Conservation (phyloP, 2,329 filamentous ascomycete genomes). For the Lecanicillium sp. region DNA sequence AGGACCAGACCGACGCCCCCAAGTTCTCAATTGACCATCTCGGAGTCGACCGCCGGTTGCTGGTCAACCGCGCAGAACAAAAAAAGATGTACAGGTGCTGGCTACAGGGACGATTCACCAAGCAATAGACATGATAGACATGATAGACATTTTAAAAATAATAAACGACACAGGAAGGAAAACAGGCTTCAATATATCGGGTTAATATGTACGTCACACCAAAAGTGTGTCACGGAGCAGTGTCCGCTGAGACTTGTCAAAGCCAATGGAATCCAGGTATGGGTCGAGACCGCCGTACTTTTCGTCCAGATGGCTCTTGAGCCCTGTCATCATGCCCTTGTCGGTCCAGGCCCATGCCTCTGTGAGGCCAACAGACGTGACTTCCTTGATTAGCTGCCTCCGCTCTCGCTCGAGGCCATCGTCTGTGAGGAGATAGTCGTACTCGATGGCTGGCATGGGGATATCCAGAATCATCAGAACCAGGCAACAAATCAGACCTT, state of each 20-base stretch:
- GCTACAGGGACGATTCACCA: constrained; percentile 79
- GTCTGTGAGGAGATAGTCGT: constrained; percentile 67
- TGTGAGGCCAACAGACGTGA: constrained; percentile 62
- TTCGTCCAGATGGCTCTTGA: constrained; percentile 51
- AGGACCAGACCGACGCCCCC: constrained; percentile 23
- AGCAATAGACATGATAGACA: constrained; percentile 44
- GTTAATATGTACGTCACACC: constrained; percentile 26
- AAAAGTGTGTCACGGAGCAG: constrained; percentile 36
- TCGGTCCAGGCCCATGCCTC: constrained; percentile 68
- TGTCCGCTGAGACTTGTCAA: constrained; percentile 38
- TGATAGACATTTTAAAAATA: constrained; percentile 11
- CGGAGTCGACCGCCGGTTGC: constrained; percentile 77
- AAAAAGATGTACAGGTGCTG: constrained; percentile 99
- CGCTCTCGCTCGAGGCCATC: constrained; percentile 54
- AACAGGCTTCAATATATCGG: constrained; percentile 9
- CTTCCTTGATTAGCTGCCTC: constrained; percentile 60
- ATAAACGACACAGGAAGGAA: constrained; percentile 6
- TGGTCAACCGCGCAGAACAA: constrained; percentile 85
- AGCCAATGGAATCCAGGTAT: constrained; percentile 62
- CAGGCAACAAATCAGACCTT: constrained; percentile 64
- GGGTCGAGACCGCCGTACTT: constrained; percentile 59
- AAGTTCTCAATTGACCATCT: constrained; percentile 70
- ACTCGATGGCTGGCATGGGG: constrained; percentile 52
- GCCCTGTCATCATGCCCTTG: constrained; percentile 53
- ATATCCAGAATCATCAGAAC: constrained; percentile 58